Percentiles rank a stretch among this genome's conserved stretches.
Evolutionary conservation across 345 rosid species (phyloP).

Genomic region (Eucalyptus erythrocorys): DNA sequence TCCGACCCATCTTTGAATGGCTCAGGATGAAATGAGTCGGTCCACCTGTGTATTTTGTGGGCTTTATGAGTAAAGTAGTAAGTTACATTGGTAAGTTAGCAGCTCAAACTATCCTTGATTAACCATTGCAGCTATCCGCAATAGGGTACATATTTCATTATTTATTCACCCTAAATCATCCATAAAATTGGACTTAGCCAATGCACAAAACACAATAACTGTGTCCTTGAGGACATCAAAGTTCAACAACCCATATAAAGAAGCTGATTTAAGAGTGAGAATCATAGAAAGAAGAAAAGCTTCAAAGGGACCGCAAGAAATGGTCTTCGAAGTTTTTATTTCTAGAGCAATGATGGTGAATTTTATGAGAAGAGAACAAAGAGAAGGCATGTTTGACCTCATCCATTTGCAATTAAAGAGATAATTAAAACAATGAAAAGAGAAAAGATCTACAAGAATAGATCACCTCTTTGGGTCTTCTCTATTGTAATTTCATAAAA

Average conservation of each 20-base stretch:
- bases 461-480: background rate
- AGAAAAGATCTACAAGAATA: background rate
- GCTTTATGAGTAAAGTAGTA: background rate
- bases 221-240: background rate
- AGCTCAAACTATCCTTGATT: too few relatives aligned
- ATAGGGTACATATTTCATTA: too few relatives aligned
- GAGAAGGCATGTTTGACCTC: background rate
- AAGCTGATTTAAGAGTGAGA: background rate
- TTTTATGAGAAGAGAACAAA: background rate
- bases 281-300: background rate
- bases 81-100: background rate
- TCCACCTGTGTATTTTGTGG: background rate
- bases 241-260: background rate
- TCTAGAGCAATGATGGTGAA: background rate
- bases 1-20: background rate
- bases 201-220: background rate
- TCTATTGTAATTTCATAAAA: background rate
- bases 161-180: background rate
- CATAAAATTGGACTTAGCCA: background rate
- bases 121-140: too few relatives aligned
- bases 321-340: background rate
- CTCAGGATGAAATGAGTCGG: background rate
- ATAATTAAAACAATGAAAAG: background rate
- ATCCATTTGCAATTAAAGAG: background rate
- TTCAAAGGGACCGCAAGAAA: background rate